Evolutionary conservation across 306 rosid genomes (phyloP).

Genomic region (Cucumis melo): DNA sequence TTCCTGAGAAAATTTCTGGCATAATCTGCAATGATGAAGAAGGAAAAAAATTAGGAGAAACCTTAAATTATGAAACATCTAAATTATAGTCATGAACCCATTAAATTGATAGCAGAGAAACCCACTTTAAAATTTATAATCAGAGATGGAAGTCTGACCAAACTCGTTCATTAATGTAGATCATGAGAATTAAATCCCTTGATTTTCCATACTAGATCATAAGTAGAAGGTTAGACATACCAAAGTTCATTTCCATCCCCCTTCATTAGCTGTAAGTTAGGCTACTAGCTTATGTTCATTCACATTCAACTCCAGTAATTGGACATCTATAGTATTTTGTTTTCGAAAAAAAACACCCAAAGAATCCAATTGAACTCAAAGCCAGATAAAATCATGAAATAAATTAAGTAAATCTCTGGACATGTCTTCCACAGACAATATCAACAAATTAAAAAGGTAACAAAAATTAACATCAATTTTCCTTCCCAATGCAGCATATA

Average conservation of each 20-base stretch:
- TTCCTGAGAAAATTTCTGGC: conserved; percentile 19
- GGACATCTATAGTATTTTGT: neutral
- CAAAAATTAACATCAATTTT: neutral
- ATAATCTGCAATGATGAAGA: conserved; percentile 24
- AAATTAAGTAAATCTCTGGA: neutral
- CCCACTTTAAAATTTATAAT: neutral
- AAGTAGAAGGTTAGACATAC: neutral
- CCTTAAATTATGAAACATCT: neutral
- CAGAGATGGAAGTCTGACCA: neutral
- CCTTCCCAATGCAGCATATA: neutral
- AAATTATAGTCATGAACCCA: neutral
- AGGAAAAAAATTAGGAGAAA: neutral
- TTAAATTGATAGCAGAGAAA: neutral
- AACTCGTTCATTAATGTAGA: neutral
- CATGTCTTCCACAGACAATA: neutral
- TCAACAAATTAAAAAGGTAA: neutral
- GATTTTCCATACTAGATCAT: neutral
- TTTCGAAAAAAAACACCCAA: no score
- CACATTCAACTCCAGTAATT: neutral
- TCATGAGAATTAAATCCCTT: neutral
- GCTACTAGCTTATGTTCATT: no score
- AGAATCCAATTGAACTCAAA: neutral
- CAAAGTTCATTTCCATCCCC: no score
- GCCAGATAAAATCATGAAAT: neutral
- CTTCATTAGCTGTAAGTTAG: no score